phyloP scores from a whole-genome alignment of 176 grass and related monocot species.

The Oryza punctata region DNA sequence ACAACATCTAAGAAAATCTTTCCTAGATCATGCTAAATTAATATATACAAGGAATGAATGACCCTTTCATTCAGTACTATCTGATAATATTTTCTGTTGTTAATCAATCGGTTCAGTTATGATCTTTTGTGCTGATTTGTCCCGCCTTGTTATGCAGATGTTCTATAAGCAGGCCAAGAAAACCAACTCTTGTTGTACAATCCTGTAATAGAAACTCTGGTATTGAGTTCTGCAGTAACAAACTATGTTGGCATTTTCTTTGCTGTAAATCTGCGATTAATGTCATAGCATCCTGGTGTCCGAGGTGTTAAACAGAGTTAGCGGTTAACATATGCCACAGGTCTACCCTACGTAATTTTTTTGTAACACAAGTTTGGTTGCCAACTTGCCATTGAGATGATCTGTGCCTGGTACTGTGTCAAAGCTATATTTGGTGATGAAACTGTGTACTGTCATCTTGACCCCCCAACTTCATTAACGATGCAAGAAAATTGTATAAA shows the following conservation, averaged over 20 bases:
- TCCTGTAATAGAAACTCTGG: constrained; percentile 44
- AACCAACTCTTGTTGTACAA: constrained; percentile 81
- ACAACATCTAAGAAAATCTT: not conserved
- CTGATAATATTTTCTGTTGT: not conserved
- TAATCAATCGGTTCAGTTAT: not conserved
- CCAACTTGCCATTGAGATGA: not conserved
- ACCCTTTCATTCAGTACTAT: not conserved
- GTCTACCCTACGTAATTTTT: not conserved
- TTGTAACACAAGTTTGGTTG: constrained; percentile 16
- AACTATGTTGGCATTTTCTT: not conserved
- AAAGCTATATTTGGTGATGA: not conserved
- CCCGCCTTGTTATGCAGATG: constrained; percentile 49
- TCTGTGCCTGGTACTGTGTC: not conserved
- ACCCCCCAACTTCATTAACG: too few relatives aligned
- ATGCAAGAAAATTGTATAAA: too few relatives aligned
- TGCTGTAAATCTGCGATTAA: not conserved
- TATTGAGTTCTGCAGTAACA: not conserved
- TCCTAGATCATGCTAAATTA: not conserved
- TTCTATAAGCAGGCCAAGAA: constrained; percentile 98
- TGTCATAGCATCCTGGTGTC: not conserved
- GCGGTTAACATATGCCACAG: not conserved
- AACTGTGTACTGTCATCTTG: not conserved
- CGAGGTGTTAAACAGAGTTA: not conserved
- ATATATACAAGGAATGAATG: not conserved
- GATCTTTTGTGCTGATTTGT: not conserved